Evolutionary conservation across 164 flowering plant genomes (phyloP).

Genomic region (Magnolia changhungtana): DNA sequence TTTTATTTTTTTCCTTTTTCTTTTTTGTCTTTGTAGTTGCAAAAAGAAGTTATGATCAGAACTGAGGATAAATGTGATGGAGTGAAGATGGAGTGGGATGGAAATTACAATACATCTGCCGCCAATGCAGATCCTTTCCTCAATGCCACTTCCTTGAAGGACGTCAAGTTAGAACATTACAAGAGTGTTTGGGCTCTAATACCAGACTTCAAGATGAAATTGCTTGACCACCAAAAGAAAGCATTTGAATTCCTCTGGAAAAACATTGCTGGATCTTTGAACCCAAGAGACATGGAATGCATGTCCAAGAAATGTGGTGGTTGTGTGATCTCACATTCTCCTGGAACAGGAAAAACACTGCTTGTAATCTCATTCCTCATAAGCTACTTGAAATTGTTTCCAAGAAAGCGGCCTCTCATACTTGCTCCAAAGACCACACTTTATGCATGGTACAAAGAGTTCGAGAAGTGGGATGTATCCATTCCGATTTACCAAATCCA

Average conservation of each 20-base stretch:
- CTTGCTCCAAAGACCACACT: constrained; percentile 93
- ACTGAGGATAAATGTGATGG: constrained; percentile 24
- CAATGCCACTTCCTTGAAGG: constrained; percentile 17
- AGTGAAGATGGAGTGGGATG: constrained; percentile 16
- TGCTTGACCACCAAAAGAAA: constrained; percentile 73
- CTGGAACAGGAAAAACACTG: constrained; percentile 93
- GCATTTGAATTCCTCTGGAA: constrained; percentile 93
- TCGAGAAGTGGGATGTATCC: constrained; percentile 79
- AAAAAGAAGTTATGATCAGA: constrained; percentile 22
- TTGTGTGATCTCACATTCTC: constrained; percentile 90
- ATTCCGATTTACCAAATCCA: constrained; percentile 80
- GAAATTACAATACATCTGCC: constrained; percentile 2
- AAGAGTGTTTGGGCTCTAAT: constrained; percentile 75
- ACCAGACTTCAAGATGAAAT: constrained; percentile 56
- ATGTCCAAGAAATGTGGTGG: constrained; percentile 52
- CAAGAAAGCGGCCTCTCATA: constrained; percentile 70
- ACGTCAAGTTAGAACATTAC: constrained; percentile 13
- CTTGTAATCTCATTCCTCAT: constrained; percentile 81
- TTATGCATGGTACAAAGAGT: constrained; percentile 85
- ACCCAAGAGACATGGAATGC: constrained; percentile 52
- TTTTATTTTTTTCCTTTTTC: background rate
- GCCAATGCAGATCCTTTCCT: constrained; percentile 24
- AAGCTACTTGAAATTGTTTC: constrained; percentile 82
- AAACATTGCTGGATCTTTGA: constrained; percentile 74
- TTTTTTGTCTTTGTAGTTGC: constrained; percentile 33